These are phyloP conservation scores for Grigorovia jiainica DNA, from an alignment of 805 yeast species.

Conservation along the genomic window DNA sequence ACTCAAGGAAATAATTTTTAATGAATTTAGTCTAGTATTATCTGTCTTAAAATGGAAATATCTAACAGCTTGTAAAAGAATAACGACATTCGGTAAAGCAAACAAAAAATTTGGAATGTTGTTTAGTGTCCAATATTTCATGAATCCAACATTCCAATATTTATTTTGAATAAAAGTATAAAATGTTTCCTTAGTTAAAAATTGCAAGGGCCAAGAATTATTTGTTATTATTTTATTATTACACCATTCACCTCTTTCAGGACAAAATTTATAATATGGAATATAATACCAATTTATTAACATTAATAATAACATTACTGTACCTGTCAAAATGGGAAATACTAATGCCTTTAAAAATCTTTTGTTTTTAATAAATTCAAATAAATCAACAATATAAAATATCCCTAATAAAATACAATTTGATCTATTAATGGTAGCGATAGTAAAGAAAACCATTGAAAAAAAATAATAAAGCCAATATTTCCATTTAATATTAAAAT, in stretches of 20 bases:
- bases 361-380: conserved; percentile 14
- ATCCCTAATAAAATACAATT: conserved; percentile 70
- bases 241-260: conserved; percentile 76
- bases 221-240: conserved; percentile 5
- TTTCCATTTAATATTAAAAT: conserved; percentile 3
- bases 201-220: conserved; percentile 28
- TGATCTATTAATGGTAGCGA: conserved; percentile 59
- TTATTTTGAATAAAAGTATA: conserved; percentile 62
- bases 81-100: conserved; percentile 55
- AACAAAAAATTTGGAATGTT: conserved; percentile 78
- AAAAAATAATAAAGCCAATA: conserved; percentile 5
- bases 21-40: conserved; percentile 30
- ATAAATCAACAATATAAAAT: conserved; percentile 50
- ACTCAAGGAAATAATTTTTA: conserved; percentile 34
- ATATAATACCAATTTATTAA: conserved; percentile 35
- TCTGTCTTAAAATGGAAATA: conserved; percentile 32
- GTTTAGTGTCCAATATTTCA: conserved; percentile 71
- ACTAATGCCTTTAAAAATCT: conserved; percentile 8
- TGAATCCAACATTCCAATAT: conserved; percentile 81
- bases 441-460: conserved; percentile 34
- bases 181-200: conserved; percentile 32
- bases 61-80: conserved; percentile 35
- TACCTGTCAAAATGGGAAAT: conserved; percentile 46
- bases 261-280: conserved; percentile 58
- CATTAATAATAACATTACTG: conserved; percentile 39